Evolutionary conservation across 352 stramenopile species (phyloP).

Genomic region (Phytopythium vexans): DNA sequence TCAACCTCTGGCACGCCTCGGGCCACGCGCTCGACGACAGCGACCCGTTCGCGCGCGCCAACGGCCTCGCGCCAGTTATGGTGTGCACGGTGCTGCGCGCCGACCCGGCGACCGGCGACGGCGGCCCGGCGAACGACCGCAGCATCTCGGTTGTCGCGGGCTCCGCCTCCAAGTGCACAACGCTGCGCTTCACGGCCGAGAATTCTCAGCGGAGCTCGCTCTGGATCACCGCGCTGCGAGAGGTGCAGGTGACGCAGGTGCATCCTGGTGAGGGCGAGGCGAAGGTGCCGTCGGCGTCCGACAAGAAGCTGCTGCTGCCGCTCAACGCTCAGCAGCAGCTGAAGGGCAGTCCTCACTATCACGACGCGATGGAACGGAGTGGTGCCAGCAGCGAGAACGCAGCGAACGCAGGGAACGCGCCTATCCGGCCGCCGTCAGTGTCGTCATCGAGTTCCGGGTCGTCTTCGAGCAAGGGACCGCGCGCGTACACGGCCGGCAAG

Average conservation of each 20-base stretch:
- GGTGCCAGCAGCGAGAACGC: background rate
- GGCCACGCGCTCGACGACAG: constrained; percentile 33
- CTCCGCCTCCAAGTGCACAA: constrained; percentile 39
- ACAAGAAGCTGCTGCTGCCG: constrained; percentile 24
- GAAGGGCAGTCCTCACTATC: background rate
- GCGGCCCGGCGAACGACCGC: constrained; percentile 29
- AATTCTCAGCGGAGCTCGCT: constrained; percentile 33
- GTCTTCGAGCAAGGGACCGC: constrained; percentile 12
- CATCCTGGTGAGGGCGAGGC: constrained; percentile 1
- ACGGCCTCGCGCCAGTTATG: constrained; percentile 27
- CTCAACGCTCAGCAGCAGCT: constrained; percentile 23
- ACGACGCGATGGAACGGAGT: background rate
- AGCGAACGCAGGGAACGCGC: background rate
- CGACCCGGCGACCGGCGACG: constrained; percentile 26
- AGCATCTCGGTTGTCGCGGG: constrained; percentile 44
- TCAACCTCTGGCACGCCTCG: constrained; percentile 54
- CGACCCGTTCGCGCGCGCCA: constrained; percentile 17
- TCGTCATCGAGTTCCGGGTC: constrained; percentile 22
- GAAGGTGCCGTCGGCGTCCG: constrained; percentile 10
- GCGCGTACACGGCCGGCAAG: constrained; percentile 21
- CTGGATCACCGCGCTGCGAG: constrained; percentile 59
- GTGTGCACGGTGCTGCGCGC: constrained; percentile 57
- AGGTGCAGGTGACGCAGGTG: constrained; percentile 45
- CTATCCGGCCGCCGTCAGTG: constrained; percentile 3
- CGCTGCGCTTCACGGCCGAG: constrained; percentile 39